phyloP scores from a whole-genome alignment of 2,329 filamentous ascomycete species.

The Chrysoporthe puriensis region DNA sequence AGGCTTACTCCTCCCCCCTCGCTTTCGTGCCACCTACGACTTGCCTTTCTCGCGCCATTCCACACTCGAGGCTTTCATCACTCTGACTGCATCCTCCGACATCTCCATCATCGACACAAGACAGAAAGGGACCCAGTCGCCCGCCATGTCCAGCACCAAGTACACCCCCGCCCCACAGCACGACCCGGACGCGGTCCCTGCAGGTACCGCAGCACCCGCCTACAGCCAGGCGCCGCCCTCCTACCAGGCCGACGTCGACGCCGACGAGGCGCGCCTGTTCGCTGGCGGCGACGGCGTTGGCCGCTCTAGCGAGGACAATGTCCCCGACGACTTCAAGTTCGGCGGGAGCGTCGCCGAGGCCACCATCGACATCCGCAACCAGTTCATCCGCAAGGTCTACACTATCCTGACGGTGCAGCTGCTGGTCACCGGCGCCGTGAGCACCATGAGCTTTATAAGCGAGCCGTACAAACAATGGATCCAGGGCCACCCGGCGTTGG shows the following conservation, averaged over 20 bases:
- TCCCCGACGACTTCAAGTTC: constrained; percentile 99
- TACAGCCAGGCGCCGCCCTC: constrained; percentile 60
- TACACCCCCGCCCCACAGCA: constrained; percentile 83
- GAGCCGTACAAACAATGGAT: constrained; percentile 82
- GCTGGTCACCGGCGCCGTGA: constrained; percentile 78
- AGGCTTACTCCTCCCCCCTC: constrained; percentile 1
- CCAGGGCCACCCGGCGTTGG: constrained; percentile 78
- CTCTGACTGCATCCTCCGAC: not conserved
- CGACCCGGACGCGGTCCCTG: constrained; percentile 77
- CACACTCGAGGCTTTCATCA: not conserved
- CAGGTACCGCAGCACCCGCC: constrained; percentile 75
- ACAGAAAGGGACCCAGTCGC: not conserved
- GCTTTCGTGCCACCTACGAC: not conserved
- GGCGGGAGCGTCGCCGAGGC: constrained; percentile 92
- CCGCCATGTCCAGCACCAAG: constrained; percentile 64
- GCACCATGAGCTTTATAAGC: constrained; percentile 85
- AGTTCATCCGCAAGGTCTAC: constrained; percentile 97
- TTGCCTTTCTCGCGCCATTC: not conserved
- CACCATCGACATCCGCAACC: constrained; percentile 93
- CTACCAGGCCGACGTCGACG: constrained; percentile 52
- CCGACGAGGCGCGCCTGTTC: constrained; percentile 60
- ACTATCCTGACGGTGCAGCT: constrained; percentile 96
- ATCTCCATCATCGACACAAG: not conserved
- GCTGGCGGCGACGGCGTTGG: constrained; percentile 58
- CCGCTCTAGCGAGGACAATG: constrained; percentile 74